A percentile compares a stretch with the other conserved stretches of the same genome.
Conservation (phyloP, 2,329 filamentous ascomycete genomes). For the Onygenales sp. region DNA sequence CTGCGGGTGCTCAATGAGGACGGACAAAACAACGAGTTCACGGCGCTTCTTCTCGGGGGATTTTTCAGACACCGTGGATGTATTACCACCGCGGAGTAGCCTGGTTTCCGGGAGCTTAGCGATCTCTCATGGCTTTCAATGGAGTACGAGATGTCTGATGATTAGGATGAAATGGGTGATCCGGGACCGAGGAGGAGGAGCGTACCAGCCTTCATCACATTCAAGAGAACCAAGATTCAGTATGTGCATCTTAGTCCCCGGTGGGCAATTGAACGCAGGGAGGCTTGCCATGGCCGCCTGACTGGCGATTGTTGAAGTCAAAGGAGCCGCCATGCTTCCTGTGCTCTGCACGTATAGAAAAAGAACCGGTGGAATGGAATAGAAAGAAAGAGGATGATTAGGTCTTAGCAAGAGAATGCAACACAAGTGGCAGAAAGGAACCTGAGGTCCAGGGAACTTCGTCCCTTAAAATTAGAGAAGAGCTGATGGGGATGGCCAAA, state of each 20-base stretch:
- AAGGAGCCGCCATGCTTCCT: conserved; percentile 2
- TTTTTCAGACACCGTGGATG: conserved; percentile 25
- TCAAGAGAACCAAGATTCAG: conserved; percentile 37
- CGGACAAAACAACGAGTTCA: conserved; percentile 32
- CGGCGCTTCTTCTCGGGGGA: conserved; percentile 34
- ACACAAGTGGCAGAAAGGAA: no score
- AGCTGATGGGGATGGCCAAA: no score
- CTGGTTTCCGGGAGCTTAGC: conserved; percentile 9
- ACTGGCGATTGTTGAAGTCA: conserved; percentile 4
- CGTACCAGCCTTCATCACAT: conserved; percentile 38
- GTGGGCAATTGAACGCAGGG: conserved; percentile 33
- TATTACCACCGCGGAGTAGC: conserved; percentile 32
- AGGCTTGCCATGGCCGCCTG: conserved; percentile 5
- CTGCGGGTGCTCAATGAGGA: conserved; percentile 36
- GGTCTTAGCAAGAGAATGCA: no score
- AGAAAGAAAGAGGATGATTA: no score
- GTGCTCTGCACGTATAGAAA: no score
- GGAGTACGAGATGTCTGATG: background rate
- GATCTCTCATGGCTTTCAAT: background rate
- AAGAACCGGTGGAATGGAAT: no score
- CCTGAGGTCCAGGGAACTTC: no score
- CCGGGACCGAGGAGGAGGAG: background rate
- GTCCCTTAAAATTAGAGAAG: no score
- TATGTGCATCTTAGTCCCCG: conserved; percentile 40
- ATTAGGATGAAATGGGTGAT: background rate